A percentile compares a stretch with the other conserved stretches of the same genome.
These are phyloP conservation scores for Rubroboletus pulcherrimus DNA, from an alignment of 768 basidiomycete species.

Conservation along the genomic window DNA sequence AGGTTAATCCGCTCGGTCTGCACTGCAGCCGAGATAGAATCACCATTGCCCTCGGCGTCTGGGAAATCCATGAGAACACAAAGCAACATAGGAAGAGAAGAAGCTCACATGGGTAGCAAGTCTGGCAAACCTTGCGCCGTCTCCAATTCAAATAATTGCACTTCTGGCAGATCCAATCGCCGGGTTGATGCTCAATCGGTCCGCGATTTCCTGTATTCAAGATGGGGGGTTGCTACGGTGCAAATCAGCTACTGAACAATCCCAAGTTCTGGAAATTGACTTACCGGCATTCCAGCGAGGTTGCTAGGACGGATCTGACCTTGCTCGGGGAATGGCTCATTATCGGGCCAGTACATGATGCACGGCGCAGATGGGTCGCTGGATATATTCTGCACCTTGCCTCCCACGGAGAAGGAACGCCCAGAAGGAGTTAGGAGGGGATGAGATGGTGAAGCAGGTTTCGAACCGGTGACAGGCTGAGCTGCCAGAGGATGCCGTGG, in stretches of 20 bases:
- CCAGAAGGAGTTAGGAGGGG: constrained; percentile 83
- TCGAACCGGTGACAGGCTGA: constrained; percentile 23
- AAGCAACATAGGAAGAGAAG: constrained; percentile 8
- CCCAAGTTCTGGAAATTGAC: constrained; percentile 11
- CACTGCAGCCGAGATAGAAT: constrained; percentile 80
- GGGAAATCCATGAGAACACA: constrained; percentile 8
- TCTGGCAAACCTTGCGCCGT: constrained; percentile 84
- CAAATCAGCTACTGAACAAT: constrained; percentile 1
- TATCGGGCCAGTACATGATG: constrained; percentile 90
- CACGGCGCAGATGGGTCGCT: constrained; percentile 67
- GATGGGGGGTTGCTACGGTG: constrained; percentile 70
- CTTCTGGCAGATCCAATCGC: constrained; percentile 79
- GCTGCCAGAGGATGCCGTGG: constrained; percentile 28
- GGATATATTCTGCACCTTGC: constrained; percentile 77
- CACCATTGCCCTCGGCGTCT: constrained; percentile 88
- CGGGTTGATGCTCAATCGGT: constrained; percentile 82
- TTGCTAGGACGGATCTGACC: constrained; percentile 69
- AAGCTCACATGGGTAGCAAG: constrained; percentile 74
- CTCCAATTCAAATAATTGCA: constrained; percentile 90
- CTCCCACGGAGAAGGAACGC: constrained; percentile 69
- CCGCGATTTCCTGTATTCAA: constrained; percentile 86
- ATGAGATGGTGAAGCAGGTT: constrained; percentile 45
- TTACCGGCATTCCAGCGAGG: constrained; percentile 52
- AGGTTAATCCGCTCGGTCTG: constrained; percentile 82
- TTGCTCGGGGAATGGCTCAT: constrained; percentile 77